Evolutionary conservation across 805 yeast species (phyloP).

Genomic region (Zygosaccharomyces kombuchaensis): DNA sequence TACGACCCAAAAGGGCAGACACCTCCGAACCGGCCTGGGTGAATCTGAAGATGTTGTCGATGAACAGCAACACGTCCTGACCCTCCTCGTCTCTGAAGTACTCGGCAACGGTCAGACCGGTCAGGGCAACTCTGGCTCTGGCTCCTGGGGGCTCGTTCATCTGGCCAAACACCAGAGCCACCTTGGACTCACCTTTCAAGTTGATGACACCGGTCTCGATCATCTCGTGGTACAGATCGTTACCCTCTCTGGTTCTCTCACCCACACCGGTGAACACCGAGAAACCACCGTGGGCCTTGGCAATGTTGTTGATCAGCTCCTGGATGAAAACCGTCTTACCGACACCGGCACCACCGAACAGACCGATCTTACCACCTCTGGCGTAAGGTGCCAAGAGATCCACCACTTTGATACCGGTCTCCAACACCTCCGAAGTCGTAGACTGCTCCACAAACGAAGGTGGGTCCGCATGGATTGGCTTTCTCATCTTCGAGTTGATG

Average conservation of each 20-base stretch:
- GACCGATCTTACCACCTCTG: conserved; percentile 99
- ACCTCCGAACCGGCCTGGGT: conserved; percentile 99
- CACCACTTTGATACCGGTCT: conserved; percentile 99
- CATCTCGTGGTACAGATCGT: conserved; percentile 99
- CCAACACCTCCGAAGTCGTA: conserved; percentile 95
- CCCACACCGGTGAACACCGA: conserved; percentile 99
- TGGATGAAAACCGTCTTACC: conserved; percentile 99
- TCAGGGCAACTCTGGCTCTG: conserved; percentile 99
- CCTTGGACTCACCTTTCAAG: conserved; percentile 99
- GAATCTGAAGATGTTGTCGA: conserved; percentile 99
- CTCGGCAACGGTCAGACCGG: conserved; percentile 99
- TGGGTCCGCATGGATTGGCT: conserved; percentile 99
- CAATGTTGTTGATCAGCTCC: conserved; percentile 99
- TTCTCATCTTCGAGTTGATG: conserved; percentile 82
- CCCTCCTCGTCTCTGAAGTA: conserved; percentile 99
- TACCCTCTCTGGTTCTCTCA: conserved; percentile 99
- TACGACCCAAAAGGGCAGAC: conserved; percentile 99
- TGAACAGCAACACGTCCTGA: conserved; percentile 98
- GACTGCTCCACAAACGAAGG: conserved; percentile 96
- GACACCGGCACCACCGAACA: conserved; percentile 99
- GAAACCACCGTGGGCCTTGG: conserved; percentile 99
- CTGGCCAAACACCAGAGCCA: conserved; percentile 98
- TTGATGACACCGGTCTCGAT: conserved; percentile 99
- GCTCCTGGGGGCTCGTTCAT: conserved; percentile 99
- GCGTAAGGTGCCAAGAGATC: conserved; percentile 99